Conservation (phyloP, 352 stramenopile species). For the Pythium folliculosum region DNA sequence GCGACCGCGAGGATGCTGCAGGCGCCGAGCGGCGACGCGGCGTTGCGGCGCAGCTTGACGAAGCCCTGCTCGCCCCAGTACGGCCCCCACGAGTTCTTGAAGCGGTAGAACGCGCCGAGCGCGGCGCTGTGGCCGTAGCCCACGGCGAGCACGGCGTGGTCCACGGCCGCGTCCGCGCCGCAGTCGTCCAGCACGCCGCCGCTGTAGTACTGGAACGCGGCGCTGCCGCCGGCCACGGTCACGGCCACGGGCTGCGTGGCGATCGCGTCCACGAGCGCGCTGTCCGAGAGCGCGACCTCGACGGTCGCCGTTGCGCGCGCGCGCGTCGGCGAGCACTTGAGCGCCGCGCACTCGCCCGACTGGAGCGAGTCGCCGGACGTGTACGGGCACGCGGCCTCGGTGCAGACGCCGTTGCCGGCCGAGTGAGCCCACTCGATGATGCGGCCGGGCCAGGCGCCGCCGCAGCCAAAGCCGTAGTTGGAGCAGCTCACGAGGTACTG, state of each 20-base stretch:
- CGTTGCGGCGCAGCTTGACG: slow-evolving; percentile 85
- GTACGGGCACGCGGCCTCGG: not conserved
- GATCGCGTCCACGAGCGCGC: slow-evolving; percentile 6
- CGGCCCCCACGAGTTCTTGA: slow-evolving; percentile 98
- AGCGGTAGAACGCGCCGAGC: slow-evolving; percentile 53
- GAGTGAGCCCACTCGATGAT: slow-evolving; percentile 1
- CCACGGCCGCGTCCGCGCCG: slow-evolving; percentile 77
- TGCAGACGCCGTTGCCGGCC: not conserved
- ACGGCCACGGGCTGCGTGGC: slow-evolving; percentile 90
- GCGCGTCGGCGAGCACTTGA: not conserved
- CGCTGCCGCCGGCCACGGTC: slow-evolving; percentile 91
- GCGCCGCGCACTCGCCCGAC: not conserved
- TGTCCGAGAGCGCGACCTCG: not conserved
- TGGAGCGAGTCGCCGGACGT: not conserved
- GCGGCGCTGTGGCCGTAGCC: slow-evolving; percentile 85
- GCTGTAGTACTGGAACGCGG: slow-evolving; percentile 95
- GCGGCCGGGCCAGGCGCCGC: slow-evolving; percentile 1
- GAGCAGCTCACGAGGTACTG: slow-evolving; percentile 10
- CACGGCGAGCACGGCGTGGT: slow-evolving; percentile 96
- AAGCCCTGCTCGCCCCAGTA: slow-evolving; percentile 94
- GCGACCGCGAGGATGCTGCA: too few species aligned
- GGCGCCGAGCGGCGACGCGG: not conserved
- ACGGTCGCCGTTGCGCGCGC: not conserved
- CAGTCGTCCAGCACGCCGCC: slow-evolving; percentile 83
- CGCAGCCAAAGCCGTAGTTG: slow-evolving; percentile 7